Percentiles rank a stretch among this genome's conserved stretches.
Conservation (phyloP, 306 rosid species). For the Glycyrrhiza uralensis region DNA sequence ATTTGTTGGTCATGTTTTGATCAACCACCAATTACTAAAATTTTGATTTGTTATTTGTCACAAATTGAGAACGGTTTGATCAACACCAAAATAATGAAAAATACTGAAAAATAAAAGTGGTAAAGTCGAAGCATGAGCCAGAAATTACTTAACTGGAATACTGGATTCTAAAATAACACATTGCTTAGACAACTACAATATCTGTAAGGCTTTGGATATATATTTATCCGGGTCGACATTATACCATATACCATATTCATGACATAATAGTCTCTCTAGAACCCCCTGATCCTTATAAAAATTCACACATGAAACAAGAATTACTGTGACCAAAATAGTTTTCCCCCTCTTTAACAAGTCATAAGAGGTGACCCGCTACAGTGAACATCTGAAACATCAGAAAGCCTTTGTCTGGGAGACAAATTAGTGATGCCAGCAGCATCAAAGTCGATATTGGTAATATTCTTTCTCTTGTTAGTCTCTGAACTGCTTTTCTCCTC, state of each 20-base stretch:
- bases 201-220: background rate
- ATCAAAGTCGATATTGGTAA: constrained; percentile 64
- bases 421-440: constrained; percentile 49
- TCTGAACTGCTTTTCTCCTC: constrained; percentile 69
- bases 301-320: background rate
- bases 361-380: constrained; percentile 90
- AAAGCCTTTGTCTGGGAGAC: constrained; percentile 83
- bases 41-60: background rate
- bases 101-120: background rate
- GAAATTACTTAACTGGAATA: background rate
- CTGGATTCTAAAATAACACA: background rate
- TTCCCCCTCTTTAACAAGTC: constrained; percentile 47
- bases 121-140: background rate
- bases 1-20: background rate
- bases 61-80: background rate
- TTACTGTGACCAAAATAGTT: background rate
- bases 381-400: constrained; percentile 83
- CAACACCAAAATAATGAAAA: background rate
- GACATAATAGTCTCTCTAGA: background rate
- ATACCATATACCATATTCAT: background rate
- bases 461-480: constrained; percentile 70
- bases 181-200: background rate
- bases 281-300: background rate
- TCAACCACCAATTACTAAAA: background rate
- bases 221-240: background rate